phyloP scores from a whole-genome alignment of 306 rosid species.

The Vachellia collinsii region DNA sequence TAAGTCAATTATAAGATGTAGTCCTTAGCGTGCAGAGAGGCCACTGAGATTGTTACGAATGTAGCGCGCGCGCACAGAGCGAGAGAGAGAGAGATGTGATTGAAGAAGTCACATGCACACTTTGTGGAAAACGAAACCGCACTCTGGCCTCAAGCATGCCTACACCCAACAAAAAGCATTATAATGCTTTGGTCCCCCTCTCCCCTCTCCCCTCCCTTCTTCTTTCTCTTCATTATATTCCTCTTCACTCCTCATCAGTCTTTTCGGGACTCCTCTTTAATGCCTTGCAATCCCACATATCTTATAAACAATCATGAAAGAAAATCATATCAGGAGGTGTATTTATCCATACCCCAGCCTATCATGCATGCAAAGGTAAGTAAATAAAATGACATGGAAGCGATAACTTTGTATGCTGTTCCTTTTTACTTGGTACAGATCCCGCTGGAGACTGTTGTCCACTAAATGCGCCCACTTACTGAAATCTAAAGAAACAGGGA shows the following conservation, averaged over 20 bases:
- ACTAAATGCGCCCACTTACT: too few species aligned
- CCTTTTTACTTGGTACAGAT: too few species aligned
- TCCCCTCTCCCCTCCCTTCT: neutral
- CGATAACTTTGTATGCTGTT: neutral
- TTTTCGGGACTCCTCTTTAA: too few species aligned
- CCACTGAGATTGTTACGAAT: neutral
- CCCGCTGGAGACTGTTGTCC: too few species aligned
- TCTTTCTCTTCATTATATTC: neutral
- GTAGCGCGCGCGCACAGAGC: neutral
- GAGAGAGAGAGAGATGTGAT: neutral
- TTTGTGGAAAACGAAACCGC: neutral
- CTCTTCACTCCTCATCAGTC: neutral
- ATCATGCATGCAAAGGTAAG: neutral
- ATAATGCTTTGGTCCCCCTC: constrained; percentile 2
- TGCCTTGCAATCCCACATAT: too few species aligned
- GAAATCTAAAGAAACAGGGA: too few species aligned
- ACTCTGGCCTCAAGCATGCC: neutral
- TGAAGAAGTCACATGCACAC: neutral
- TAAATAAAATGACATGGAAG: neutral
- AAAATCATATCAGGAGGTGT: too few species aligned
- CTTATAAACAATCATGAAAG: too few species aligned
- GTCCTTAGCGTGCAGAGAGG: neutral
- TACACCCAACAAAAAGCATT: neutral
- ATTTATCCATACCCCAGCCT: neutral
- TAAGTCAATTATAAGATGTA: neutral